Conservation (phyloP, 495 filamentous ascomycete species). For the Pyrenopolyporus hunteri region DNA sequence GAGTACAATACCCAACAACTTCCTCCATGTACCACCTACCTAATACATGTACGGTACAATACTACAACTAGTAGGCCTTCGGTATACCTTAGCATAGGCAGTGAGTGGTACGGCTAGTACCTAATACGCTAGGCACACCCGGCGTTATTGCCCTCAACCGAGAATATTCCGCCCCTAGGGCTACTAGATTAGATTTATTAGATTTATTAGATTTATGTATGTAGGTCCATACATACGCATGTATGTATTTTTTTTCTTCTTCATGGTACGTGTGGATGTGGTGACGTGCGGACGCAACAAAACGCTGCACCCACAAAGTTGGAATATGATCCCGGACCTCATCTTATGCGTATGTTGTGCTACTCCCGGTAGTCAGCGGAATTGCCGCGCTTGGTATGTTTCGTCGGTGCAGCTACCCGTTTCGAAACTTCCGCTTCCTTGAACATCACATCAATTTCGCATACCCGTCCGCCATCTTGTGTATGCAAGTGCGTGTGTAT, state of each 20-base stretch:
- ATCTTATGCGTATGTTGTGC: slow-evolving; percentile 36
- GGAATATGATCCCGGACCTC: slow-evolving; percentile 33
- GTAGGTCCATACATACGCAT: neutral
- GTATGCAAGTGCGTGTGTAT: too few relatives aligned
- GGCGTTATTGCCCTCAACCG: slow-evolving; percentile 27
- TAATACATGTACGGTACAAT: neutral
- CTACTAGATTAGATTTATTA: too few relatives aligned
- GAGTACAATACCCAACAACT: too few relatives aligned
- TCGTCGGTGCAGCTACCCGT: slow-evolving; percentile 32
- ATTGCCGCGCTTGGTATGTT: slow-evolving; percentile 38
- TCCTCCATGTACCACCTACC: neutral
- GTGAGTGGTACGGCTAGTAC: too few relatives aligned
- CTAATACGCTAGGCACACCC: too few relatives aligned
- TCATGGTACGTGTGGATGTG: slow-evolving; percentile 7
- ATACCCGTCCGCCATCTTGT: slow-evolving; percentile 21
- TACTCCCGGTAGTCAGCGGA: slow-evolving; percentile 34
- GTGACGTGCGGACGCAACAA: slow-evolving; percentile 33
- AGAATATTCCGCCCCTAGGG: slow-evolving; percentile 23
- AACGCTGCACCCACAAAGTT: slow-evolving; percentile 35
- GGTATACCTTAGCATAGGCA: too few relatives aligned
- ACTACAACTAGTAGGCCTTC: too few relatives aligned
- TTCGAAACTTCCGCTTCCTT: slow-evolving; percentile 24
- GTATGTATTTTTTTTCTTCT: neutral
- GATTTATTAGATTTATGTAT: slow-evolving; percentile 10
- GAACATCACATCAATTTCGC: slow-evolving; percentile 19